Conservation (phyloP, 495 filamentous ascomycete genomes). For the Bombardia bombarda region DNA sequence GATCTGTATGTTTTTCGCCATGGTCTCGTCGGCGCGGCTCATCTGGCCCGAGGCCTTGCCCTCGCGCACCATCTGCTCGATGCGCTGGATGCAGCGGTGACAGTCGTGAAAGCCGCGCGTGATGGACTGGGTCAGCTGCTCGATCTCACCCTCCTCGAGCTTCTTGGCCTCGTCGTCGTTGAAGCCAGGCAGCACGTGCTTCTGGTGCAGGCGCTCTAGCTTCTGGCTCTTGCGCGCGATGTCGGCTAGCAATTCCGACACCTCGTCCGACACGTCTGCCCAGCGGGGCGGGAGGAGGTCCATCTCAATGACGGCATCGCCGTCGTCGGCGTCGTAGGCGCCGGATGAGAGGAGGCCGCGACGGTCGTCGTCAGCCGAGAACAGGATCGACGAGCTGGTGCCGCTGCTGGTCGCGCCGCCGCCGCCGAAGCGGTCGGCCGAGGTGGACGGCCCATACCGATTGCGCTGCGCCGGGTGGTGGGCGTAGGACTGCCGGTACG, state of each 20-base stretch:
- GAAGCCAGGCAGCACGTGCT: conserved; percentile 93
- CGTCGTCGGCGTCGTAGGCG: conserved; percentile 73
- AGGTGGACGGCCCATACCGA: conserved; percentile 49
- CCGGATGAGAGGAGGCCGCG: conserved; percentile 76
- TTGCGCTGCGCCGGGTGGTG: conserved; percentile 87
- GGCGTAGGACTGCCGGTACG: conserved; percentile 95
- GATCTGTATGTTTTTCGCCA: conserved; percentile 94
- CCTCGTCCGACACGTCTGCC: conserved; percentile 92
- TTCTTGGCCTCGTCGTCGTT: conserved; percentile 84
- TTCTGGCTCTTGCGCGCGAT: conserved; percentile 75
- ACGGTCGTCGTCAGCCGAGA: conserved; percentile 56
- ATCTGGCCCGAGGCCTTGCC: conserved; percentile 58
- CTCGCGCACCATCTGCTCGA: conserved; percentile 78
- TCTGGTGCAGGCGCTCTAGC: conserved; percentile 89
- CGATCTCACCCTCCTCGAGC: conserved; percentile 80
- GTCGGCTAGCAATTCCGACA: conserved; percentile 70
- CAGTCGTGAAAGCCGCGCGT: conserved; percentile 84
- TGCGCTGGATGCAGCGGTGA: conserved; percentile 75
- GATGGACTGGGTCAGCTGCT: conserved; percentile 81
- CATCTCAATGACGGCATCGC: conserved; percentile 97
- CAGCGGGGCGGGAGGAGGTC: conserved; percentile 90
- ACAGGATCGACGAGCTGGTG: conserved; percentile 25
- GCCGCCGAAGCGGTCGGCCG: conserved; percentile 66
- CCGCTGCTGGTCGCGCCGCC: conserved; percentile 24
- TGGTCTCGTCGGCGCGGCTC: conserved; percentile 77